Evolutionary conservation across 2,329 filamentous ascomycete species (phyloP).

Genomic region (Cladophialophora yegresii): DNA sequence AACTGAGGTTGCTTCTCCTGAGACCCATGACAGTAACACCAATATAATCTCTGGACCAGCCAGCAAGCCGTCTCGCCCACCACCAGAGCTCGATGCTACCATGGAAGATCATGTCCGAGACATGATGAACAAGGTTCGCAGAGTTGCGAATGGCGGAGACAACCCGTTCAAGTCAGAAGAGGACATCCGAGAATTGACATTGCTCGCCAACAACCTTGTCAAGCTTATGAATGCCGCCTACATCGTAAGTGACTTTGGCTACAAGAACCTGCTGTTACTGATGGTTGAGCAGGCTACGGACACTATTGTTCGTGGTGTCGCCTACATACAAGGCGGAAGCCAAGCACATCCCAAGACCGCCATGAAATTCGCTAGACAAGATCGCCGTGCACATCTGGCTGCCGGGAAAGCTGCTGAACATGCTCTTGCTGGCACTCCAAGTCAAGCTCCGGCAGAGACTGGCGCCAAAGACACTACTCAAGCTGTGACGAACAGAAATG

Average conservation of each 20-base stretch:
- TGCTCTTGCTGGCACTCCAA: background rate
- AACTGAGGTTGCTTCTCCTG: conserved; percentile 1
- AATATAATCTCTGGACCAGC: background rate
- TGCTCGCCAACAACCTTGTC: conserved; percentile 16
- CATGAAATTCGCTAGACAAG: conserved; percentile 7
- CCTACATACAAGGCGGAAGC: conserved; percentile 19
- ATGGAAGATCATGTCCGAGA: conserved; percentile 6
- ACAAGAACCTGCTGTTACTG: background rate
- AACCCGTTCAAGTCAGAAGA: background rate
- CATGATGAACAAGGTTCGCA: conserved; percentile 12
- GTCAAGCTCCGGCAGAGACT: background rate
- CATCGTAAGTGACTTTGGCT: conserved; percentile 15
- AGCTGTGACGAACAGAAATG: background rate
- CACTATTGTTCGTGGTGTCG: conserved; percentile 18
- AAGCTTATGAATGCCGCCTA: conserved; percentile 20
- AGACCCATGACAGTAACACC: background rate
- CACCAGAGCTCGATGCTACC: conserved; percentile 4
- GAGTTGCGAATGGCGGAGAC: background rate
- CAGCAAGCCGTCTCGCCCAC: conserved; percentile 4
- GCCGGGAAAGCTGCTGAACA: conserved; percentile 1
- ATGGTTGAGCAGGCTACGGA: conserved; percentile 15
- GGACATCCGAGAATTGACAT: conserved; percentile 6
- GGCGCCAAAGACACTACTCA: background rate
- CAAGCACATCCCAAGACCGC: conserved; percentile 4
- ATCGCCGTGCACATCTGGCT: conserved; percentile 10